Base-by-base conservation (phyloP, 768 basidiomycete species). In the Rhizopogon roseolus region DNA sequence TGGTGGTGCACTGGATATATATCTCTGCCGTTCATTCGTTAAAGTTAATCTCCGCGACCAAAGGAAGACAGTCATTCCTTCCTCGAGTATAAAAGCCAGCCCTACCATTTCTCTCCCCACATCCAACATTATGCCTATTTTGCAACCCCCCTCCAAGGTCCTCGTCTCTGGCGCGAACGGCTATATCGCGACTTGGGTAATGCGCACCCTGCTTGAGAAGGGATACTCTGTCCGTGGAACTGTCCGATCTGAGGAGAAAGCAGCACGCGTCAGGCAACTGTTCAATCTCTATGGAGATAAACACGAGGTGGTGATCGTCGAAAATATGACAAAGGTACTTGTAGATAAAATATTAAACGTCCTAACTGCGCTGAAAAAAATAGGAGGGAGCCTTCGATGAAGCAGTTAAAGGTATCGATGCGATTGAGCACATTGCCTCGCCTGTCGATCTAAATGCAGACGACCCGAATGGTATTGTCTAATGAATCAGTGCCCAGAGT, bases 351-450 rank as follows among this genome's bases (percentile, higher is more conserved):
- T 29, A 44, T n/a, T 19, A 19, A 6, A 11, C 19, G 32, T 22
- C 22, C 22, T 27, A 9, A 53, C 36, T 28, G 40, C 39, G n/a
- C 25, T 17, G 14, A 1, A 19, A 22, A 5, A 22, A 13, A 19
- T 34, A 84, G 82, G 77, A 77, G 2, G 81, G 80, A 6, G 87
- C 85, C 1, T 94, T 91, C 57, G 88, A 93, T 64, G 82, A 89
- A 49, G 89, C 84, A 0, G 86, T 92, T 54, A 80, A 84, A 64
- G 88, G 78, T 1, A 82, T 92, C 6, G 84, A 89, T 54, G 90
- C 78, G 0, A 80, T 93, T 49, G 76, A 73, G 37, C 89, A 90
- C 61, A 81, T 76, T 4, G 86, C 86, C 0, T 88, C 86, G 1
- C 87, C 88, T 1, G 76, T 83, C 61, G 69, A 77, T 50, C 55